phyloP scores from a whole-genome alignment of 192 early-diverging fungal genomes.

The Pilobolus umbonatus region DNA sequence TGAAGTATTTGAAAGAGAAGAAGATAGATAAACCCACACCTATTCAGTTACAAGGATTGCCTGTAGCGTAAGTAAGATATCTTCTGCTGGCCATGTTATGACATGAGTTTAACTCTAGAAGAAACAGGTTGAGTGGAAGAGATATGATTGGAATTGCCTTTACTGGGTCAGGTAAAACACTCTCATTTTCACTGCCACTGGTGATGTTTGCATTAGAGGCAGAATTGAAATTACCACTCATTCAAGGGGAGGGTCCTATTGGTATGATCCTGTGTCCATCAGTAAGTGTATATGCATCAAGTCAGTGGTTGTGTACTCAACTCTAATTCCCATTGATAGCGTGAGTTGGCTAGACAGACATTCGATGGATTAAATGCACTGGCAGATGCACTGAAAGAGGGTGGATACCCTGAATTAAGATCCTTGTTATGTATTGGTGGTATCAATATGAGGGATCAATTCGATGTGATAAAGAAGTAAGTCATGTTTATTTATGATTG shows the following conservation, averaged over 20 bases:
- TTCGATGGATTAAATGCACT: slow-evolving; percentile 77
- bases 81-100: no score
- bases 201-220: slow-evolving; percentile 91
- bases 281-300: slow-evolving; percentile 36
- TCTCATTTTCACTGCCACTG: slow-evolving; percentile 92
- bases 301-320: not conserved
- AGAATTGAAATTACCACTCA: slow-evolving; percentile 78
- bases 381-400: slow-evolving; percentile 49
- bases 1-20: slow-evolving; percentile 76
- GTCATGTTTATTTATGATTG: slow-evolving; percentile 2
- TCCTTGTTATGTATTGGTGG: slow-evolving; percentile 91
- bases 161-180: slow-evolving; percentile 95
- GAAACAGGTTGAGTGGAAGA: slow-evolving; percentile 63
- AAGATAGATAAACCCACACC: slow-evolving; percentile 88
- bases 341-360: slow-evolving; percentile 94
- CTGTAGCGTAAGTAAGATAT: slow-evolving; percentile 62
- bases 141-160: slow-evolving; percentile 99
- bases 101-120: not conserved
- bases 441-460: slow-evolving; percentile 88
- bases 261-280: slow-evolving; percentile 95
- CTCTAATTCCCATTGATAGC: slow-evolving; percentile 33
- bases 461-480: slow-evolving; percentile 58
- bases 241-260: slow-evolving; percentile 85
- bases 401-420: slow-evolving; percentile 71
- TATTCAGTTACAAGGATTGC: slow-evolving; percentile 97